Conservation (phyloP, 345 rosid species). For the Cochlearia excelsa region DNA sequence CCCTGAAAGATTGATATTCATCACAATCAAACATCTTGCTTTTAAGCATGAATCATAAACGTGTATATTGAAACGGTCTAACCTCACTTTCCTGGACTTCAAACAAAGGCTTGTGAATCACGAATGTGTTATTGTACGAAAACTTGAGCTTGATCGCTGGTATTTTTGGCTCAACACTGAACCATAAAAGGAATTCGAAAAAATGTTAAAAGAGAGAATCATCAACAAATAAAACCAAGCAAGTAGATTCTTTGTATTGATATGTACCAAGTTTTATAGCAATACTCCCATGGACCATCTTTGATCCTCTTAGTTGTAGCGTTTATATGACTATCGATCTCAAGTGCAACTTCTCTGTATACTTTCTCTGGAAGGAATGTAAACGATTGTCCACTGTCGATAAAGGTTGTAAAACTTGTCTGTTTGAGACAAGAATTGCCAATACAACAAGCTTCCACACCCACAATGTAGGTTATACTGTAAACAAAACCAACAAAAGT, state of each 20-base stretch:
- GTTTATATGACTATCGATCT: slow-evolving; percentile 72
- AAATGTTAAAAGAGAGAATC: background rate
- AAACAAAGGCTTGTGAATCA: slow-evolving; percentile 67
- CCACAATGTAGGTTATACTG: slow-evolving; percentile 53
- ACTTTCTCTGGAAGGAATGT: slow-evolving; percentile 64
- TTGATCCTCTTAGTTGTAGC: slow-evolving; percentile 44
- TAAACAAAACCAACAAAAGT: slow-evolving; percentile 21
- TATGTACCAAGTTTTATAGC: slow-evolving; percentile 71
- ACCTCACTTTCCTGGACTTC: slow-evolving; percentile 63
- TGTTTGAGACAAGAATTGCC: slow-evolving; percentile 64
- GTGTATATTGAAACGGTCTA: slow-evolving; percentile 14
- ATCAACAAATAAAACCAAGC: background rate
- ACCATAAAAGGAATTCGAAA: slow-evolving; percentile 21
- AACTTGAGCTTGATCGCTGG: slow-evolving; percentile 67
- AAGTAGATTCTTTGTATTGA: background rate
- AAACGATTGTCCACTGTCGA: slow-evolving; percentile 90
- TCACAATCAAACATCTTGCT: slow-evolving; percentile 3
- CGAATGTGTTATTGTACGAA: slow-evolving; percentile 63
- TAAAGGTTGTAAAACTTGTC: slow-evolving; percentile 51
- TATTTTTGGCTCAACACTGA: slow-evolving; percentile 56
- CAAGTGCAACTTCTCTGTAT: slow-evolving; percentile 49
- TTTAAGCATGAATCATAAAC: slow-evolving; percentile 7
- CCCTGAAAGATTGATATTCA: slow-evolving; percentile 42
- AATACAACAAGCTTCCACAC: slow-evolving; percentile 67
- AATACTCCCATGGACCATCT: slow-evolving; percentile 63